These are phyloP conservation scores for Taphrina populina DNA, from an alignment of 1,139 yeast species.

Conservation along the genomic window DNA sequence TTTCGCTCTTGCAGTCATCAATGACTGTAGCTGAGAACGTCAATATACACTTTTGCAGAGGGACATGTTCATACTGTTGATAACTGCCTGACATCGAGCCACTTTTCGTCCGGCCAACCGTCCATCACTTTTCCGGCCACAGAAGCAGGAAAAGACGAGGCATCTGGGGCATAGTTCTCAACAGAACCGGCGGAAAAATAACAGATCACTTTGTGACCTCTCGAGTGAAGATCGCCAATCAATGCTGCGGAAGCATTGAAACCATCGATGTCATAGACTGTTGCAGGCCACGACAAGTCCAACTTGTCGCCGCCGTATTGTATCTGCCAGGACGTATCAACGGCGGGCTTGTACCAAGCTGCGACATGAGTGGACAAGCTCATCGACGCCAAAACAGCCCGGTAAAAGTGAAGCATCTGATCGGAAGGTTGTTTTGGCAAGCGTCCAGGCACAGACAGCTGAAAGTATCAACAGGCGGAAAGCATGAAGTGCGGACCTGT, in stretches of 20 bases:
- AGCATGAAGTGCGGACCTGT: no score
- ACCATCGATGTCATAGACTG: conserved; percentile 38
- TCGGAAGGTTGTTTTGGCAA: no score
- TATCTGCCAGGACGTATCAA: conserved; percentile 5
- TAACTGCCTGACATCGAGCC: conserved; percentile 37
- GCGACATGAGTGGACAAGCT: background rate
- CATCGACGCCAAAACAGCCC: background rate
- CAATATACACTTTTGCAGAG: no score
- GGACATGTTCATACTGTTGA: conserved; percentile 34
- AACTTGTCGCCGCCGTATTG: conserved; percentile 2
- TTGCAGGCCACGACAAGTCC: conserved; percentile 34
- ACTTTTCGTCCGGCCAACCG: conserved; percentile 39
- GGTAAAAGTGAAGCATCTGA: background rate
- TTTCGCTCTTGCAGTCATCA: conserved; percentile 38
- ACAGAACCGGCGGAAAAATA: conserved; percentile 39
- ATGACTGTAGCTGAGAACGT: background rate
- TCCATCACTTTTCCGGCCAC: conserved; percentile 37
- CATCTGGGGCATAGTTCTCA: conserved; percentile 39
- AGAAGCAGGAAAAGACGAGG: conserved; percentile 25
- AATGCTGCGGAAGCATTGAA: conserved; percentile 35
- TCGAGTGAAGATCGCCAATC: conserved; percentile 34
- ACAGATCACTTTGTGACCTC: conserved; percentile 37
- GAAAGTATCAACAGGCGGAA: no score
- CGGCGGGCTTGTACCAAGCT: conserved; percentile 15
- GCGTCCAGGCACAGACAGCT: no score